Conservation (phyloP, 1,284 basidiomycete genomes). For the Cronartium quercuum region DNA sequence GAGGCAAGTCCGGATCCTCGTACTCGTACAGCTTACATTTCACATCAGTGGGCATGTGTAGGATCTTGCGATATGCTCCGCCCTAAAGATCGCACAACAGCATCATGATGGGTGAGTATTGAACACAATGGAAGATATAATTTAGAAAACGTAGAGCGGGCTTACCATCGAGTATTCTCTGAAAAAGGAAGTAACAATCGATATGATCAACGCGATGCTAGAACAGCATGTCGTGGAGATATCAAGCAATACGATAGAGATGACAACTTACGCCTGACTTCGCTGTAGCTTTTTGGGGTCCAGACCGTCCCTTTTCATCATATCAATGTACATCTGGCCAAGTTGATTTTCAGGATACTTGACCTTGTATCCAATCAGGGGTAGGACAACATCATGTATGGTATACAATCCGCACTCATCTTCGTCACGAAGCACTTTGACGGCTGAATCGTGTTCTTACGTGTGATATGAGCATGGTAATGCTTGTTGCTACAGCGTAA, state of each 20-base stretch:
- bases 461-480: background rate
- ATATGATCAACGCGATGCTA: slow-evolving; percentile 16
- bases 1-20: slow-evolving; percentile 82
- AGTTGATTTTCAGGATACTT: slow-evolving; percentile 69
- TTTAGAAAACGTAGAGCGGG: background rate
- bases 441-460: slow-evolving; percentile 8
- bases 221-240: slow-evolving; percentile 19
- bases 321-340: slow-evolving; percentile 67
- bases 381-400: slow-evolving; percentile 92
- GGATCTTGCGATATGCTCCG: slow-evolving; percentile 85
- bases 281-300: slow-evolving; percentile 78
- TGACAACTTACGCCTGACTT: slow-evolving; percentile 59
- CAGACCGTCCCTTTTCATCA: slow-evolving; percentile 74
- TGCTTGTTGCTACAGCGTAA: too few species aligned
- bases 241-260: slow-evolving; percentile 41
- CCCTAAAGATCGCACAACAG: slow-evolving; percentile 55
- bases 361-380: slow-evolving; percentile 85
- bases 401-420: slow-evolving; percentile 70
- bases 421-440: slow-evolving; percentile 51
- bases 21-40: slow-evolving; percentile 77
- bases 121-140: background rate
- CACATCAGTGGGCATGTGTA: slow-evolving; percentile 74
- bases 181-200: background rate
- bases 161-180: slow-evolving; percentile 39
- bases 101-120: background rate